These are phyloP conservation scores for Botrytis hyacinthi DNA, from an alignment of 2,329 filamentous ascomycete genomes.

Conservation along the genomic window DNA sequence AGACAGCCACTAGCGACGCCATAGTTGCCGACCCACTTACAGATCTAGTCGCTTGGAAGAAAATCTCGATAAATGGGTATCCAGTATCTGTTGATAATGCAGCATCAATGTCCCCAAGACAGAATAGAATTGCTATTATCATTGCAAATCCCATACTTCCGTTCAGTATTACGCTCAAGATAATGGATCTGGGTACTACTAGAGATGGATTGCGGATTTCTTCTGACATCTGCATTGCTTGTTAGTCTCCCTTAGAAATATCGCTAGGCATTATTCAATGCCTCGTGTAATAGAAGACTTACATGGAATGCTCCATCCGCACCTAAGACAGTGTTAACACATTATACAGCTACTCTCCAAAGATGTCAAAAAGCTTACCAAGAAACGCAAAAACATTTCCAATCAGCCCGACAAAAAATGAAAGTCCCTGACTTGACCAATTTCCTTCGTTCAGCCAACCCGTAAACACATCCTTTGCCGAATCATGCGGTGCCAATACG, in stretches of 20 bases:
- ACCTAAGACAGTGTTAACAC: slow-evolving; percentile 7
- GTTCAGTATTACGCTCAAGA: slow-evolving; percentile 48
- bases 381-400: slow-evolving; percentile 32
- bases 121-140: slow-evolving; percentile 40
- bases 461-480: slow-evolving; percentile 33
- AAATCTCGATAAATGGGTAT: slow-evolving; percentile 51
- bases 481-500: slow-evolving; percentile 27
- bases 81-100: slow-evolving; percentile 42
- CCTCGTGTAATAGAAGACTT: neutral
- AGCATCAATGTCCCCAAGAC: slow-evolving; percentile 38
- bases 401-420: slow-evolving; percentile 41
- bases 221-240: slow-evolving; percentile 14
- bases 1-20: slow-evolving; percentile 44
- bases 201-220: slow-evolving; percentile 21
- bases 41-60: slow-evolving; percentile 49
- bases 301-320: slow-evolving; percentile 20
- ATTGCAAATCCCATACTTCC: slow-evolving; percentile 46
- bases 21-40: slow-evolving; percentile 47
- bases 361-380: neutral
- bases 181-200: slow-evolving; percentile 37
- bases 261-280: neutral
- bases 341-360: accelerated
- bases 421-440: slow-evolving; percentile 37
- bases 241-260: neutral
- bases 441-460: slow-evolving; percentile 36